A percentile compares a stretch with the other conserved stretches of the same genome.
These are phyloP conservation scores for Erythrophleum fordii DNA, from an alignment of 306 rosid genomes.

Conservation along the genomic window DNA sequence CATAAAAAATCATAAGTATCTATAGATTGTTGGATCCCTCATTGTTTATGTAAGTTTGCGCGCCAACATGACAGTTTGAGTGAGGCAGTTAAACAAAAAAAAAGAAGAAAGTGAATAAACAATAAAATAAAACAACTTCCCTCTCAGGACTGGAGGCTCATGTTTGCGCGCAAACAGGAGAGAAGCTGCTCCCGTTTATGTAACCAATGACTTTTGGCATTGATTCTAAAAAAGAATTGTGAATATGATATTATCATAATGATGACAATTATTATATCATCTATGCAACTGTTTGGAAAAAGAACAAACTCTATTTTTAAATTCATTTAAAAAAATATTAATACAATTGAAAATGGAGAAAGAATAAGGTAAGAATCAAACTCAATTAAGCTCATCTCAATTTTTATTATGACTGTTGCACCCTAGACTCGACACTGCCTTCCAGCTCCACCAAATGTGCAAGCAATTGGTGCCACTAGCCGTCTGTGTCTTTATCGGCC, in stretches of 20 bases:
- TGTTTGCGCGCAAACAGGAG: too few species aligned
- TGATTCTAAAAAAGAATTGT: neutral
- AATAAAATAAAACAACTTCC: too few species aligned
- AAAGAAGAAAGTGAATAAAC: too few species aligned
- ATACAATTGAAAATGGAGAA: neutral
- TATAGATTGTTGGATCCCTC: neutral
- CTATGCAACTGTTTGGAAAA: neutral
- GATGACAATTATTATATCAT: neutral
- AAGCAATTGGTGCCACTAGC: neutral
- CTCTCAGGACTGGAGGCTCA: too few species aligned
- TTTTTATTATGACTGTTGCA: neutral
- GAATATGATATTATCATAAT: neutral
- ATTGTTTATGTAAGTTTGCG: too few species aligned
- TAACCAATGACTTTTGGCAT: neutral
- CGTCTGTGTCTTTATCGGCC: neutral
- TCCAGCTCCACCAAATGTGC: neutral
- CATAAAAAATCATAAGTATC: neutral
- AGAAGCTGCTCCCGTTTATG: too few species aligned
- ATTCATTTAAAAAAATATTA: neutral
- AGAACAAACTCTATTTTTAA: neutral
- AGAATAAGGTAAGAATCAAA: neutral
- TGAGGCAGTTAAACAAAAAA: too few species aligned
- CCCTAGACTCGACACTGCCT: neutral
- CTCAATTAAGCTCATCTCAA: neutral
- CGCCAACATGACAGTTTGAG: too few species aligned